Base-by-base conservation (phyloP, 208 protist species). In the Leishmania major region DNA sequence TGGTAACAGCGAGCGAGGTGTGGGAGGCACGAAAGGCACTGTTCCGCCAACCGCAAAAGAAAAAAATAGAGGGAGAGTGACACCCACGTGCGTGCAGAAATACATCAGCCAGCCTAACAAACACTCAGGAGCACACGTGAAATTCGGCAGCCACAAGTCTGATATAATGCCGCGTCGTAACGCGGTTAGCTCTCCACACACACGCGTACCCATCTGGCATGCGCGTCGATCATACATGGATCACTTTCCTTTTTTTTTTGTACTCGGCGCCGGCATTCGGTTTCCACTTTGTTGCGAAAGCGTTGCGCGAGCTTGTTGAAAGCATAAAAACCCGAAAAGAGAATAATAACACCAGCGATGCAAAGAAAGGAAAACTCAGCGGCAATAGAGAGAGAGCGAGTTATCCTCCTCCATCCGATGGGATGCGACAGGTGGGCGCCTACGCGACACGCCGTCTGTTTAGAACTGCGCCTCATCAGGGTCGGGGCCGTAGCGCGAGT, bases 401-500 rank as follows among this genome's bases (percentile, higher is more conserved):
- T 67, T 4, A 67, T 3, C 6, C 43, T 13, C 13, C 69, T 15
- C 53, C 45, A 47, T 35, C 22, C 2, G 8, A 73, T n/a, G 43
- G 8, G 40, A 6, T 51, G 22, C 1, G 11, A 47, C 6, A 53
- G 28, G 43, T 25, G 15, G 8, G 43, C 25, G 69, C 40, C 37
- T 73, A 51, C 43, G 6, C 28, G 45, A 47, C 10, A n/a, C 66
- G 37, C 69, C 43, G 25, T 73, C 15, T 62, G 10, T 10, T 40
- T 35, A 76, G 37, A 76, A 76, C 25, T 76, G 78, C 10, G 80
- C 76, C 40, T 90, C 77, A 31, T 94, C 91, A 2, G 89, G 91
- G 53, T 85, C 49, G 6, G 87, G 87, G 57, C 87, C 87, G 78
- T 84, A 91, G 83, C 88, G 87, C 45, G 77, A 71, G 75, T 89